These are phyloP conservation scores for Metschnikowia colocasiae DNA, from an alignment of 805 yeast genomes.

Conservation along the genomic window DNA sequence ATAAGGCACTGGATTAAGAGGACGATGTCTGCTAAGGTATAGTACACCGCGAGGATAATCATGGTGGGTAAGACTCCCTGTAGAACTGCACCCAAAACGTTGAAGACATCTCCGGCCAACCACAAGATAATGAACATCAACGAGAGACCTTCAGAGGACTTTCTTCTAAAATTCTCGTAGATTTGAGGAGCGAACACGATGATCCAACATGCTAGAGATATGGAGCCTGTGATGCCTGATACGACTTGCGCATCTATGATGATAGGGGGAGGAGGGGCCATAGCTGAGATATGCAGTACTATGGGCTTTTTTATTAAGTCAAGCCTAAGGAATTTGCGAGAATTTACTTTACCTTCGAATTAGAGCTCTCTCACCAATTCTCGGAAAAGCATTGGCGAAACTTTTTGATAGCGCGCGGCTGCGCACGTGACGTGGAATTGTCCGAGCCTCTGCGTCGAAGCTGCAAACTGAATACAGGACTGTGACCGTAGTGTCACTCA, in stretches of 20 bases:
- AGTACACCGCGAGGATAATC: conserved; percentile 88
- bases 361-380: background rate
- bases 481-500: background rate
- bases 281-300: background rate
- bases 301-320: background rate
- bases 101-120: conserved; percentile 92
- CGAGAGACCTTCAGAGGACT: conserved; percentile 87
- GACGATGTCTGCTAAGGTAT: conserved; percentile 86
- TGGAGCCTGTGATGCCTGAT: conserved; percentile 78
- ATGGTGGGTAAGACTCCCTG: conserved; percentile 93
- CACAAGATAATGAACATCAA: conserved; percentile 81
- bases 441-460: background rate
- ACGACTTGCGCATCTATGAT: conserved; percentile 65
- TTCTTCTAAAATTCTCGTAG: conserved; percentile 82
- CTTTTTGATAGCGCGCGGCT: conserved; percentile 5
- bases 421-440: conserved; percentile 1
- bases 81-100: conserved; percentile 83
- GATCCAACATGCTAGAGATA: conserved; percentile 96
- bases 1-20: conserved; percentile 77
- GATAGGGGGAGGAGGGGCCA: conserved; percentile 66
- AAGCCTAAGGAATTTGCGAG: background rate
- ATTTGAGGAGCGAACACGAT: conserved; percentile 97
- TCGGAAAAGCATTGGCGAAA: conserved; percentile 1
- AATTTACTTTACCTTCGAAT: background rate
- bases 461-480: background rate